Conservation (phyloP, 208 protist genomes). For the Vickermania spadyakhi region DNA sequence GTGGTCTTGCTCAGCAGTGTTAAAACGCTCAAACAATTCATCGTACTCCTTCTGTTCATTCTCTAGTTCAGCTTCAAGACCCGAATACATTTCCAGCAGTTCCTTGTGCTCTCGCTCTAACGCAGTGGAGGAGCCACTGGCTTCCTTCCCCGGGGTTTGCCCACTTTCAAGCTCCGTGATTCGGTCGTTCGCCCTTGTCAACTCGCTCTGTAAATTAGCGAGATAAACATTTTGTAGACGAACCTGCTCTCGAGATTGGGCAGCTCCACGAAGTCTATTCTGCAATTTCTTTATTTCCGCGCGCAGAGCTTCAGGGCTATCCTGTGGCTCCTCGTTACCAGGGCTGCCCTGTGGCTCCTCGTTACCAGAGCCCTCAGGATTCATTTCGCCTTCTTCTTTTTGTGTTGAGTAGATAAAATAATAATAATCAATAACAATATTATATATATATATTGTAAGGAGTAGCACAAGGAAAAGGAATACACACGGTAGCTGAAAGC, state of each 20-base stretch:
- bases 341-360: too few species aligned
- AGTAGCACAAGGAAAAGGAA: too few species aligned
- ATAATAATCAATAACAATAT: too few species aligned
- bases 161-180: conserved; percentile 5
- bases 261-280: not conserved
- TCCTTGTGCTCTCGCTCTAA: conserved; percentile 12
- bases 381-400: too few species aligned
- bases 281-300: conserved; percentile 1
- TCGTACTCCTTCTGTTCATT: conserved; percentile 22
- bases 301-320: conserved; percentile 3
- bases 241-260: not conserved
- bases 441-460: too few species aligned
- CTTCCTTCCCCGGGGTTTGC: not conserved
- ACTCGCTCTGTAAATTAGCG: not conserved
- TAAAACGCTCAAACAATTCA: conserved; percentile 16
- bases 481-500: too few species aligned
- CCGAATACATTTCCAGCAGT: not conserved
- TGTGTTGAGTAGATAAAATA: too few species aligned
- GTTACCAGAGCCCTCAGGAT: too few species aligned
- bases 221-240: not conserved
- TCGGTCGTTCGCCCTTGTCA: not conserved
- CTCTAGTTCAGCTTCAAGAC: conserved; percentile 7
- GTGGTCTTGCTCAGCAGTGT: not conserved
- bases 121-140: not conserved
- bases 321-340: too few species aligned